phyloP scores from a whole-genome alignment of 1,284 basidiomycete genomes.

The Irpex sp. region DNA sequence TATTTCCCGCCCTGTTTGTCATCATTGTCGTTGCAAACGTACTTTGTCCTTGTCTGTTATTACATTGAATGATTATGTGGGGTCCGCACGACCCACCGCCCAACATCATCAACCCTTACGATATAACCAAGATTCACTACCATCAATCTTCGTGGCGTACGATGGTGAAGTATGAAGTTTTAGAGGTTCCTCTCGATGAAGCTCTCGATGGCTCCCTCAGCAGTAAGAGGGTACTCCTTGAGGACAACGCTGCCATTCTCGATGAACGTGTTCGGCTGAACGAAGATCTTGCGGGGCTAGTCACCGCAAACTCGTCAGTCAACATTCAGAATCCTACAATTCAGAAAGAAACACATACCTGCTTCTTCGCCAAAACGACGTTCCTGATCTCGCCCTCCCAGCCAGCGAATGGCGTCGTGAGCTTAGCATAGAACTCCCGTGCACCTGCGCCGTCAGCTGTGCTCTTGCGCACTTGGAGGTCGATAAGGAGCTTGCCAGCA shows the following conservation, averaged over 20 bases:
- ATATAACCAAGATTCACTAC: neutral
- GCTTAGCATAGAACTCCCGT: slow-evolving; percentile 65
- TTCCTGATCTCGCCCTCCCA: slow-evolving; percentile 78
- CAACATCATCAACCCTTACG: neutral
- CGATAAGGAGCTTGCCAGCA: slow-evolving; percentile 68
- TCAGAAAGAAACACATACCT: slow-evolving; percentile 37
- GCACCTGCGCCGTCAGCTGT: slow-evolving; percentile 79
- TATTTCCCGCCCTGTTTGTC: neutral
- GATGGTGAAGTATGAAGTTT: neutral
- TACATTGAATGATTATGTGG: neutral
- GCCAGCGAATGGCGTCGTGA: slow-evolving; percentile 66
- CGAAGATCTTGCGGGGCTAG: slow-evolving; percentile 80
- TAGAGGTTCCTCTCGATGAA: slow-evolving; percentile 71
- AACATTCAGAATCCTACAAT: no score
- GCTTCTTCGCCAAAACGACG: slow-evolving; percentile 75
- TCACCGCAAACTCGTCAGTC: neutral
- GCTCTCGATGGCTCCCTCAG: slow-evolving; percentile 73
- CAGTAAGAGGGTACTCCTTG: slow-evolving; percentile 73
- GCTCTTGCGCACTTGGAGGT: slow-evolving; percentile 80
- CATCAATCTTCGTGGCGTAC: neutral
- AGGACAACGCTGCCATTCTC: slow-evolving; percentile 62
- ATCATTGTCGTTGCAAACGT: neutral
- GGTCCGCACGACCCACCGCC: no score
- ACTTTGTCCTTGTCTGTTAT: neutral
- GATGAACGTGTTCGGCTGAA: slow-evolving; percentile 75